Evolutionary conservation across 2,329 filamentous ascomycete genomes (phyloP).

Genomic region (Alternaria sp.): DNA sequence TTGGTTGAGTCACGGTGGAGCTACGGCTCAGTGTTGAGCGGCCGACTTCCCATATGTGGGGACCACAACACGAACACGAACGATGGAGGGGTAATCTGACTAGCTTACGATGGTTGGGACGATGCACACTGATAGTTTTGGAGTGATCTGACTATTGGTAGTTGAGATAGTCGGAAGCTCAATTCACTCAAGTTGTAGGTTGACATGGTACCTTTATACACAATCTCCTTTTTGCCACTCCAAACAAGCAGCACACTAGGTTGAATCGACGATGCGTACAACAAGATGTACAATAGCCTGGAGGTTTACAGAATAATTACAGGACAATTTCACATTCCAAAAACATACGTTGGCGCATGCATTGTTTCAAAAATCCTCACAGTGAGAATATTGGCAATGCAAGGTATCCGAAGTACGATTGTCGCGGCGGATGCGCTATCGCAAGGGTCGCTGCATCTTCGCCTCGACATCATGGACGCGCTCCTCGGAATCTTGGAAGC

Average conservation of each 20-base stretch:
- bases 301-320: background rate
- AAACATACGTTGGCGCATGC: background rate
- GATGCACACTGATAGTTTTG: background rate
- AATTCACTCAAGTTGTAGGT: no score
- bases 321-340: background rate
- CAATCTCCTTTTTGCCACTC: background rate
- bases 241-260: background rate
- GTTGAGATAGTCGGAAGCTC: background rate
- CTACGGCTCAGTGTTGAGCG: background rate
- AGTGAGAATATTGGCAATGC: background rate
- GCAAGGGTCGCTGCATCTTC: constrained; percentile 9
- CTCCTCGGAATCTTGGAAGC: background rate
- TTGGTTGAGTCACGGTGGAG: background rate
- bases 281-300: no score
- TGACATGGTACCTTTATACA: background rate
- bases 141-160: background rate
- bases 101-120: background rate
- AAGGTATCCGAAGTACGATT: background rate
- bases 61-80: background rate
- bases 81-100: background rate
- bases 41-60: background rate
- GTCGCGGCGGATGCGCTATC: constrained; percentile 7
- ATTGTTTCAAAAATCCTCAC: background rate
- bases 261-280: background rate
- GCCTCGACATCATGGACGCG: constrained; percentile 15